Percentiles rank a stretch among this genome's conserved stretches.
Evolutionary conservation across 805 yeast species (phyloP).

Genomic region (Monosporozyma servazzii): DNA sequence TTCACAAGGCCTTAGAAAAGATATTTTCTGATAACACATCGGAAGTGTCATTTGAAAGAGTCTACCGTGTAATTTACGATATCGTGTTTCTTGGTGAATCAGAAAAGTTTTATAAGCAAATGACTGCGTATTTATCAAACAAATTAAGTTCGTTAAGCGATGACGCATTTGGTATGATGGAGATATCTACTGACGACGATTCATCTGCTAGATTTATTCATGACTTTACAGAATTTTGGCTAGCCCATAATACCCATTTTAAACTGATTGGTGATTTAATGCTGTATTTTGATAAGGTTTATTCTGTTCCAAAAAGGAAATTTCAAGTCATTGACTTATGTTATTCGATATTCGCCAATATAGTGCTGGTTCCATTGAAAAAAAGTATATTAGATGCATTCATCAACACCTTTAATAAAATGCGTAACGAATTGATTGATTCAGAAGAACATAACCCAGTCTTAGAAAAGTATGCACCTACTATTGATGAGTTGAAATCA

Average conservation of each 20-base stretch:
- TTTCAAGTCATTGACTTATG: slow-evolving; percentile 69
- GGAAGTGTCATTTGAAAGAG: slow-evolving; percentile 67
- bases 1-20: slow-evolving; percentile 59
- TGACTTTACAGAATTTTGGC: slow-evolving; percentile 1
- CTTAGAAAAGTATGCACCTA: background rate
- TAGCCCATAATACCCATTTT: slow-evolving; percentile 40
- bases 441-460: background rate
- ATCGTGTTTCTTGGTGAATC: slow-evolving; percentile 41
- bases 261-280: slow-evolving; percentile 73
- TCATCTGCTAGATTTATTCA: background rate
- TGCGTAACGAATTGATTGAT: slow-evolving; percentile 1
- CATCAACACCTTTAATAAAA: slow-evolving; percentile 27
- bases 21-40: slow-evolving; percentile 68
- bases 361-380: slow-evolving; percentile 42
- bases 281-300: slow-evolving; percentile 81
- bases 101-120: slow-evolving; percentile 8
- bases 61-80: slow-evolving; percentile 71
- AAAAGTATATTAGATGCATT: slow-evolving; percentile 44
- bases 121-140: slow-evolving; percentile 8
- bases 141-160: slow-evolving; percentile 8
- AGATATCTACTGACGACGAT: background rate
- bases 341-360: slow-evolving; percentile 52
- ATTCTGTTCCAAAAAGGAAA: slow-evolving; percentile 57
- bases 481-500: slow-evolving; percentile 45
- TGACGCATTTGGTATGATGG: background rate